These are phyloP conservation scores for Atalantia buxifolia DNA, from an alignment of 345 rosid species.

Conservation along the genomic window DNA sequence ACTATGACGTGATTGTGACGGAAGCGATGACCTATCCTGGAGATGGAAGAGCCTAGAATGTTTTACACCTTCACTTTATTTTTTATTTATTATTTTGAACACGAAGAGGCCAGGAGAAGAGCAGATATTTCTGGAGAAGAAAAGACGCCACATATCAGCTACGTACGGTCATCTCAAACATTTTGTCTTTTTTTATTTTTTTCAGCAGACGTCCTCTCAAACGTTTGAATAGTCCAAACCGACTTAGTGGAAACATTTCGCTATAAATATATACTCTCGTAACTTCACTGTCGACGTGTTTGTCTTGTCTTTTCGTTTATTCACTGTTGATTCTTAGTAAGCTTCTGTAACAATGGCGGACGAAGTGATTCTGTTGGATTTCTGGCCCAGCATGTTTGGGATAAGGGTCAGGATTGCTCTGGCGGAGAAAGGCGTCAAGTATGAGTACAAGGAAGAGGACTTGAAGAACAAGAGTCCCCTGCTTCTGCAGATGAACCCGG, in stretches of 20 bases:
- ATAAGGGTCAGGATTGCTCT: not conserved
- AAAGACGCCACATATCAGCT: no score
- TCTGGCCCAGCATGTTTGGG: not conserved
- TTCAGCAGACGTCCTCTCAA: no score
- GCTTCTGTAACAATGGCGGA: not conserved
- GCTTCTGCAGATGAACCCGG: not conserved
- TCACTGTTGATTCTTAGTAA: no score
- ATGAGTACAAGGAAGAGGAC: not conserved
- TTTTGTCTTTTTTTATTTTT: no score
- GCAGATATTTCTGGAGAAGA: no score
- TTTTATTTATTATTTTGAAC: no score
- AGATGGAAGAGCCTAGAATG: no score
- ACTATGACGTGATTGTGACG: not conserved
- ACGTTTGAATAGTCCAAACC: not conserved
- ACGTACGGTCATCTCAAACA: no score
- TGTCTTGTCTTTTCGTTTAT: not conserved
- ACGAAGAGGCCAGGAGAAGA: no score
- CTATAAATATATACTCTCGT: not conserved
- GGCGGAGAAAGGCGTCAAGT: not conserved
- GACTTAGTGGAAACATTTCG: not conserved
- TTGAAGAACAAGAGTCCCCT: not conserved
- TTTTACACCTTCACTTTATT: no score
- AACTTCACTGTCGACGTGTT: no score
- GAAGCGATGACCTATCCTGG: not conserved
- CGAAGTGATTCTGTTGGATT: not conserved